Percentiles rank a stretch among this genome's conserved stretches.
phyloP scores from a whole-genome alignment of 352 stramenopile species.

The Phytophthora agathidicida region DNA sequence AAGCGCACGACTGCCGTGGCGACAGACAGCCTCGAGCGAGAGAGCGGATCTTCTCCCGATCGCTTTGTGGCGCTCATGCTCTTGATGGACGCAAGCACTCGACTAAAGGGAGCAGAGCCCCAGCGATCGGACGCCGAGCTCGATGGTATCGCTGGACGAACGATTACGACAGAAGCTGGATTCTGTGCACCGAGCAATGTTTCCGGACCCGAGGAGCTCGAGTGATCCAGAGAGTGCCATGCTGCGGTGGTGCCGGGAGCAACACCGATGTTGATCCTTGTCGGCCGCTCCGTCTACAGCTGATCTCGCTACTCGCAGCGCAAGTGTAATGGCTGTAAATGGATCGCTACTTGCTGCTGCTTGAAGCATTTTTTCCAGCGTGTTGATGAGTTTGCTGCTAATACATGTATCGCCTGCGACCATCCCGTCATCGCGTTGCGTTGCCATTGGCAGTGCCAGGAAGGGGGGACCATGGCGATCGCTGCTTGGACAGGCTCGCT shows the following conservation, averaged over 20 bases:
- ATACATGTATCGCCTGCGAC: no score
- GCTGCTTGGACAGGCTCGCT: conserved; percentile 18
- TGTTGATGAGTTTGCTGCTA: conserved; percentile 1
- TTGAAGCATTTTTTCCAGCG: background rate
- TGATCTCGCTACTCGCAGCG: conserved; percentile 19
- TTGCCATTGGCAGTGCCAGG: background rate
- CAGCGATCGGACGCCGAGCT: conserved; percentile 12
- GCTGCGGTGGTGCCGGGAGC: background rate
- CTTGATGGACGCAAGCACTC: conserved; percentile 13
- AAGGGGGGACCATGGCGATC: background rate
- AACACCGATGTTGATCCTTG: background rate
- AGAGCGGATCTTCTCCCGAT: conserved; percentile 6
- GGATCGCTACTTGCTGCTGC: background rate
- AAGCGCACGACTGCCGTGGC: conserved; percentile 8
- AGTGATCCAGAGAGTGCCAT: background rate
- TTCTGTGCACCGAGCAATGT: background rate
- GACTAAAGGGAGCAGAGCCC: conserved; percentile 9
- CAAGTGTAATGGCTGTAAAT: conserved; percentile 7
- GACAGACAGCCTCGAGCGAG: conserved; percentile 8
- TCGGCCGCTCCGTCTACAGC: conserved; percentile 11
- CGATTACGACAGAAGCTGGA: conserved; percentile 13
- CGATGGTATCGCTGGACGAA: background rate
- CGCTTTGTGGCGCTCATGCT: conserved; percentile 2
- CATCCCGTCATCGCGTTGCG: conserved; percentile 6
- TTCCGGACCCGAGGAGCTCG: background rate